Conservation (phyloP, 2,329 filamentous ascomycete genomes). For the Apiospora pterosperma region DNA sequence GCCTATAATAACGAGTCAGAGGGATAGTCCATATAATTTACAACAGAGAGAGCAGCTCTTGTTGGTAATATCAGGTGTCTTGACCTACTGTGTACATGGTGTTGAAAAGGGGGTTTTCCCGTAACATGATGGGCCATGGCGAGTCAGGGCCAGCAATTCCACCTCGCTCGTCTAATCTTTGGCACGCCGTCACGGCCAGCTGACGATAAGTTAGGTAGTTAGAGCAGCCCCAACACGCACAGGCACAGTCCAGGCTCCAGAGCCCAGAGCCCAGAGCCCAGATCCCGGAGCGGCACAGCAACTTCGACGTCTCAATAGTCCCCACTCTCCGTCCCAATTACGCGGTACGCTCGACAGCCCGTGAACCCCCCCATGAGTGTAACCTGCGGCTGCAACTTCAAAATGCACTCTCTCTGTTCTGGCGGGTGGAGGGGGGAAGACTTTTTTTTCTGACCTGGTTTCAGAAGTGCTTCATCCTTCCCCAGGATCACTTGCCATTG, state of each 20-base stretch:
- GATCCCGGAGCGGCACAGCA: neutral
- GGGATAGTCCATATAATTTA: neutral
- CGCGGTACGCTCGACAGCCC: neutral
- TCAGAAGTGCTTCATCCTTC: neutral
- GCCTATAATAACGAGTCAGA: neutral
- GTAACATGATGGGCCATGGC: neutral
- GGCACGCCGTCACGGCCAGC: neutral
- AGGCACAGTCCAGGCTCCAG: neutral
- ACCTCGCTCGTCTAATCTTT: neutral
- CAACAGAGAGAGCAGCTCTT: too few species aligned
- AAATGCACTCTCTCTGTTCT: neutral
- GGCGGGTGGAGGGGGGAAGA: neutral
- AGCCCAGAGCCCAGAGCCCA: neutral
- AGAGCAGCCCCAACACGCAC: neutral
- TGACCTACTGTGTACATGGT: neutral
- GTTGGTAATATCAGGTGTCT: too few species aligned
- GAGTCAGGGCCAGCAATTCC: neutral
- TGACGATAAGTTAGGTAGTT: neutral
- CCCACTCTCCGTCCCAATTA: neutral
- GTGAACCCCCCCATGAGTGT: neutral
- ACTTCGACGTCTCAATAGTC: neutral
- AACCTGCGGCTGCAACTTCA: neutral
- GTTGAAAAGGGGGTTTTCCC: neutral
- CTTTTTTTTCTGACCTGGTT: neutral
- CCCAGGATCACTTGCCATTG: neutral